Evolutionary conservation across 257 asterid genomes (phyloP), one percentile per base, ranked within the genome.

Genomic region (Solanum virginianum): DNA sequence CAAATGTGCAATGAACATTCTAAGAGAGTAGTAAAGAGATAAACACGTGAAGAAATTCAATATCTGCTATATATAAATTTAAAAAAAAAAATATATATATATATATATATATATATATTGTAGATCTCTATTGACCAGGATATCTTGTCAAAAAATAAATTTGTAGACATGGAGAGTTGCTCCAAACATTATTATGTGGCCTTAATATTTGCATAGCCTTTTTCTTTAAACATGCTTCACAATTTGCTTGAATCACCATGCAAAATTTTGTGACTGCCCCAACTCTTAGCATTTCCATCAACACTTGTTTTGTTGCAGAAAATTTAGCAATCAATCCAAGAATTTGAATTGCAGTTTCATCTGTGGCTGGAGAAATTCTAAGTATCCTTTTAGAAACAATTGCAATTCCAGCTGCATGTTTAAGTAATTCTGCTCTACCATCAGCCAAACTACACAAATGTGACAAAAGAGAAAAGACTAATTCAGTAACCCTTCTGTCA

Each of bases 201-300:
- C 97, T 93, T 86, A 95, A 86, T 51, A 94, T 90, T 88, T 93
- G 98, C 84, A 91, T 88, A 18, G 98, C 97, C 47, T 88, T 90
- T 92, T 85, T 95, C 92, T 95, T 95, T 92, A 96, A 70, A 86
- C 85, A 84, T 12, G 18, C 86, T 74, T 88, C 93, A 84, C 98
- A 91, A 82, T 91, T 91, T 17, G 97, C 97, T 87, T 96, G 99
- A 84, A 96, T 85, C 24, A 92, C 90, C 99, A 96, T 95, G 91
- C 98, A 92, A 9, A 96, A 92, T 88, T 96, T 96, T 62, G 97
- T 80, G 60, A 96, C 99, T 1, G 89, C 99, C 18, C 97, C 94
- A 81, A 95, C 95, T 84, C 92, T 90, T 91, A 96, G 84, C 95
- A 96, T 96, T 94, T 96, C 99, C 74, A 62, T 8, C 18, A 94